Conservation (phyloP, 495 filamentous ascomycete species). For the Friedmanniomyces simplex region DNA sequence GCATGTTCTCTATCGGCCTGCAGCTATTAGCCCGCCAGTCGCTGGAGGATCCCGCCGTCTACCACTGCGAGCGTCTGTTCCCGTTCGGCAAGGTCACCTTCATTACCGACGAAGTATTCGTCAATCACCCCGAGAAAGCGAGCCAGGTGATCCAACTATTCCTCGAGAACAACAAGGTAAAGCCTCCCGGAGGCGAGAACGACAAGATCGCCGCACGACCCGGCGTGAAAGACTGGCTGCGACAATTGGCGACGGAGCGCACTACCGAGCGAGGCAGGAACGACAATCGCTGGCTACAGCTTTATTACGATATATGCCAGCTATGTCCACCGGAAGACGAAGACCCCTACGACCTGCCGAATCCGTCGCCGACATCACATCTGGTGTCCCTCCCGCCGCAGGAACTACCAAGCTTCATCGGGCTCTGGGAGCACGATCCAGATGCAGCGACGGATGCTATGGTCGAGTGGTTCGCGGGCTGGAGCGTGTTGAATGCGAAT, state of each 20-base stretch:
- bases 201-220: constrained; percentile 17
- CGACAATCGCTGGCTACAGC: not conserved
- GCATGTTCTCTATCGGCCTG: constrained; percentile 12
- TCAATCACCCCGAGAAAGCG: constrained; percentile 17
- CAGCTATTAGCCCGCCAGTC: not conserved
- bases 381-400: constrained; percentile 10
- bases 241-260: not conserved
- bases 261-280: not conserved
- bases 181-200: not conserved
- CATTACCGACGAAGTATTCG: constrained; percentile 21
- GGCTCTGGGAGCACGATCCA: constrained; percentile 6
- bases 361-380: constrained; percentile 5
- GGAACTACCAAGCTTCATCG: constrained; percentile 9
- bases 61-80: constrained; percentile 11
- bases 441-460: constrained; percentile 12
- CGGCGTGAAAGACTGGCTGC: constrained; percentile 12
- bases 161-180: not conserved
- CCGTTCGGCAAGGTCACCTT: constrained; percentile 15
- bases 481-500: not conserved
- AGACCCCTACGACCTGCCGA: constrained; percentile 7
- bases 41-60: not conserved
- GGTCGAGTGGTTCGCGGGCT: constrained; percentile 18
- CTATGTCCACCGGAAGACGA: constrained; percentile 15
- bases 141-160: constrained; percentile 10
- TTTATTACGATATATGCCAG: not conserved